phyloP scores from a whole-genome alignment of 192 early-diverging fungal genomes.

The Gonapodya sp. region DNA sequence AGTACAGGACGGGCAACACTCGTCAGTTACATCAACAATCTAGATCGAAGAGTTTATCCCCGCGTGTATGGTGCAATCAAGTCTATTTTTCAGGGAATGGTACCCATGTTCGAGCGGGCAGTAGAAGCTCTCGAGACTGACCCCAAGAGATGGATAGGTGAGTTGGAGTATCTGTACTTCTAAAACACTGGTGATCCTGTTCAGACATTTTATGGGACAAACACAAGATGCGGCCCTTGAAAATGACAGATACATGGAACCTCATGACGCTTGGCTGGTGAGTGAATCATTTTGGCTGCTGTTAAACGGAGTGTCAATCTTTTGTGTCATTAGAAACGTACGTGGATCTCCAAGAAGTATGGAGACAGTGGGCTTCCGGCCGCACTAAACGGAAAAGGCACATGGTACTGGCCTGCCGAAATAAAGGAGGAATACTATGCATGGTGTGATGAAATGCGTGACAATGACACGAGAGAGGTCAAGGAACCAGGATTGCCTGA shows the following conservation, averaged over 20 bases:
- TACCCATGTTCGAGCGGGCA: conserved; percentile 51
- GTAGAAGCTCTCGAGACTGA: not conserved
- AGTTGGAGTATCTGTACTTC: no score
- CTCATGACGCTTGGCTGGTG: no score
- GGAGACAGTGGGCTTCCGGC: not conserved
- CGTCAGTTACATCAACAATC: conserved; percentile 66
- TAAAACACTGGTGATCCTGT: no score
- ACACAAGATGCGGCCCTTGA: no score
- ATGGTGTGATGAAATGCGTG: not conserved
- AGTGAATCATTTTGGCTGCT: no score
- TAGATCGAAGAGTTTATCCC: conserved; percentile 41
- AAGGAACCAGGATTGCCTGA: not conserved
- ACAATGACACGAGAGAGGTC: not conserved
- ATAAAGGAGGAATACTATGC: not conserved
- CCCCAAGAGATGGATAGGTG: not conserved
- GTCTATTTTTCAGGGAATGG: conserved; percentile 35
- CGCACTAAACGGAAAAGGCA: not conserved
- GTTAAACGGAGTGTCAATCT: no score
- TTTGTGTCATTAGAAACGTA: no score
- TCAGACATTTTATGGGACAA: no score
- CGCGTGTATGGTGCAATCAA: conserved; percentile 42
- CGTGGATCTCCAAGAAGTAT: not conserved
- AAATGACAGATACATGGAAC: no score
- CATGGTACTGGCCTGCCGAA: not conserved
- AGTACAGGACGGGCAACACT: conserved; percentile 34